These are phyloP conservation scores for Oryza coarctata DNA, from an alignment of 176 grass and related monocot genomes.

Conservation along the genomic window DNA sequence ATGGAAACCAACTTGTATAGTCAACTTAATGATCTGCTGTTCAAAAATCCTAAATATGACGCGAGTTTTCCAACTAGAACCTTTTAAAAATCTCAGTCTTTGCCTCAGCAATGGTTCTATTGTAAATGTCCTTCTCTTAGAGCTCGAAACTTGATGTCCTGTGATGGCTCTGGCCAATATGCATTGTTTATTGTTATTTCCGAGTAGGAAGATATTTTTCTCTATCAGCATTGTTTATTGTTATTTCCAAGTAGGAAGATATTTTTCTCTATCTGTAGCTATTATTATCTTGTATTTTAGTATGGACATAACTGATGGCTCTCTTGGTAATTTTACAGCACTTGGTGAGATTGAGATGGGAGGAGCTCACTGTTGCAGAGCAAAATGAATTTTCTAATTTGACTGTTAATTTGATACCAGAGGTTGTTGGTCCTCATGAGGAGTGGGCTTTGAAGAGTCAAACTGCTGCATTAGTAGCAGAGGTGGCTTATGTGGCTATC, in stretches of 20 bases:
- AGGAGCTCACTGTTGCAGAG: conserved; percentile 74
- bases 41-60: background rate
- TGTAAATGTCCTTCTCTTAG: background rate
- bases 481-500: conserved; percentile 53
- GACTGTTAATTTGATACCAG: conserved; percentile 72
- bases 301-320: conserved; percentile 28
- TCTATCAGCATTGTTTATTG: background rate
- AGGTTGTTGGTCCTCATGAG: conserved; percentile 74
- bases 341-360: conserved; percentile 95
- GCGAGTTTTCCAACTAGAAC: background rate
- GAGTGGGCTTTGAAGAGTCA: conserved; percentile 99
- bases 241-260: background rate
- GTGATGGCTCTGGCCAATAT: background rate
- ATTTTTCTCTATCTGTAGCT: conserved; percentile 14
- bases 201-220: background rate
- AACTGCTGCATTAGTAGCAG: conserved; percentile 90
- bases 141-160: conserved; percentile 1
- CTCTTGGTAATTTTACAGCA: conserved; percentile 62
- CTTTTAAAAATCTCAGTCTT: background rate
- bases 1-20: background rate
- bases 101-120: background rate
- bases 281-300: conserved; percentile 10
- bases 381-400: conserved; percentile 89
- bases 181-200: background rate
- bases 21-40: background rate